phyloP scores from a whole-genome alignment of 371 early-diverging fungal genomes.

The Mycotypha africana region DNA sequence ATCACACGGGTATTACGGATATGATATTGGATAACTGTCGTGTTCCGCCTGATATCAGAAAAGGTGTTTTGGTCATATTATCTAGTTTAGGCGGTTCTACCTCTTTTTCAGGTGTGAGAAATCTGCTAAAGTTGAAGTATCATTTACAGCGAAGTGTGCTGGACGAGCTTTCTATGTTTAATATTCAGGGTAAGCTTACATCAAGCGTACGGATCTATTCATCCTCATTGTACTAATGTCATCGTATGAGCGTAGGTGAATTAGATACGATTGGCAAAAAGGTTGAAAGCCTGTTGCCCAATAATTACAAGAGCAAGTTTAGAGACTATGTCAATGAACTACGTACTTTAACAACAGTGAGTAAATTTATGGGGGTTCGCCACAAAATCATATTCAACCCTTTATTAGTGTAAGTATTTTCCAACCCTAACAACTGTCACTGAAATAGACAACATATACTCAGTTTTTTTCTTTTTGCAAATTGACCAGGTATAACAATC shows the following conservation, averaged over 20 bases:
- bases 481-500: slow-evolving; percentile 68
- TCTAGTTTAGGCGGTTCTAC: slow-evolving; percentile 54
- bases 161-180: slow-evolving; percentile 64
- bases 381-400: slow-evolving; percentile 65
- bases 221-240: too few relatives aligned
- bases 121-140: slow-evolving; percentile 54
- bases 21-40: slow-evolving; percentile 62
- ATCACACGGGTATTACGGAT: slow-evolving; percentile 55
- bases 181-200: slow-evolving; percentile 50
- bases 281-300: slow-evolving; percentile 56
- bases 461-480: neutral
- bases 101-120: slow-evolving; percentile 59
- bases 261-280: slow-evolving; percentile 43
- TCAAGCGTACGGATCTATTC: too few relatives aligned
- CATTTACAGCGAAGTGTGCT: slow-evolving; percentile 55
- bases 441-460: neutral
- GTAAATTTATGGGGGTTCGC: slow-evolving; percentile 57
- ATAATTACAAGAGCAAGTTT: slow-evolving; percentile 39
- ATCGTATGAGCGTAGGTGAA: slow-evolving; percentile 49
- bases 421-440: neutral
- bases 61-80: slow-evolving; percentile 52
- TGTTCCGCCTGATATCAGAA: slow-evolving; percentile 50
- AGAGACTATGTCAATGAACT: slow-evolving; percentile 47
- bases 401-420: slow-evolving; percentile 51
- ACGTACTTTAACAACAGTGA: slow-evolving; percentile 40